A percentile compares a stretch with the other conserved stretches of the same genome.
These are phyloP conservation scores for Microthyrium microscopicum DNA, from an alignment of 2,329 filamentous ascomycete genomes.

Conservation along the genomic window DNA sequence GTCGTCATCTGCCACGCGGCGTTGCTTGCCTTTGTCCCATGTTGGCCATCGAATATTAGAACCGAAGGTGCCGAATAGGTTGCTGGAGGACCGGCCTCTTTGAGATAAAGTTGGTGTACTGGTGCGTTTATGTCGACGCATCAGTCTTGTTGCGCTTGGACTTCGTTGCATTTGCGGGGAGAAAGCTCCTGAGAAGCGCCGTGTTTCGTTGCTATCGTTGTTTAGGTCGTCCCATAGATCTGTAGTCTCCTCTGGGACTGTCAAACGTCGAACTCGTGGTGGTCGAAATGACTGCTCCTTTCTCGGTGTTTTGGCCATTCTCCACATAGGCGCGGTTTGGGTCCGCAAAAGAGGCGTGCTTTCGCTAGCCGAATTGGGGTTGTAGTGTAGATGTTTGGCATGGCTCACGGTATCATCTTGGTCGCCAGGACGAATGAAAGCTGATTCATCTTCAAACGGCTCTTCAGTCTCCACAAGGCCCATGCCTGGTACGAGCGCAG, in stretches of 20 bases:
- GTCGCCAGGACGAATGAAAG: constrained; percentile 8
- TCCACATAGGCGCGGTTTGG: constrained; percentile 15
- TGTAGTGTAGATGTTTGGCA: not conserved
- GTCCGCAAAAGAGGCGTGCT: constrained; percentile 21
- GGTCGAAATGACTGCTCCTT: constrained; percentile 2
- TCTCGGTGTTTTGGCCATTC: not conserved
- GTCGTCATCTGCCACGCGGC: not conserved
- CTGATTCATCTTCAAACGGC: constrained; percentile 7
- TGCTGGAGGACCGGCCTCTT: not conserved
- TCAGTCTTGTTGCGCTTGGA: too few species aligned
- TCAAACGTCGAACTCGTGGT: constrained; percentile 18
- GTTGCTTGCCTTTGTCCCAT: not conserved
- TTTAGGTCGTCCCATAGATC: constrained; percentile 82
- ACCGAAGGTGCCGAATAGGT: not conserved
- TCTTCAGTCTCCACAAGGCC: constrained; percentile 55
- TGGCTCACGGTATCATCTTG: constrained; percentile 11
- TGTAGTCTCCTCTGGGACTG: constrained; percentile 46
- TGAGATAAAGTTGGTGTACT: not conserved
- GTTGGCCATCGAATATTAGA: not conserved
- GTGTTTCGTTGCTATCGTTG: constrained; percentile 47
- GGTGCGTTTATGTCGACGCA: too few species aligned
- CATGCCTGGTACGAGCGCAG: constrained; percentile 63
- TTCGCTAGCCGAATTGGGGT: constrained; percentile 10
- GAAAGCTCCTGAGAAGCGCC: constrained; percentile 1
- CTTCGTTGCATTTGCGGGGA: too few species aligned